These are phyloP conservation scores for Rhizopus microsporus DNA, from an alignment of 371 early-diverging fungal species.

Conservation along the genomic window DNA sequence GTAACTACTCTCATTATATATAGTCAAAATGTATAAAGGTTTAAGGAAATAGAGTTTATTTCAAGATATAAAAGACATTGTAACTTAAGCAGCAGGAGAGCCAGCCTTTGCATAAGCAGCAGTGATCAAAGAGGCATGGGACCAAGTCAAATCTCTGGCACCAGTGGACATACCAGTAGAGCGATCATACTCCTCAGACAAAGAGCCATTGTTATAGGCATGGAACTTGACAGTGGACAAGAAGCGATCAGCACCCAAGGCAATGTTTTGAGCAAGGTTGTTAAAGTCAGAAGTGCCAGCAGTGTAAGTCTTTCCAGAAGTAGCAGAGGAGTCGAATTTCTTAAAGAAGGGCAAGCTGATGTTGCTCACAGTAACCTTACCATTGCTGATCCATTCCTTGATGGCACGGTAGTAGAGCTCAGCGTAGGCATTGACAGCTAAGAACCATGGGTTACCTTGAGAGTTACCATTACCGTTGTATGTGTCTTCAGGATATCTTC, in stretches of 20 bases:
- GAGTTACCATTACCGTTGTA: conserved; percentile 64
- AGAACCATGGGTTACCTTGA: conserved; percentile 76
- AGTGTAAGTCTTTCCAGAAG: conserved; percentile 25
- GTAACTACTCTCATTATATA: too few species aligned
- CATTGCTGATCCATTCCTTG: conserved; percentile 25
- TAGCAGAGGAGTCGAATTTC: conserved; percentile 30
- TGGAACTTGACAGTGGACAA: conserved; percentile 54
- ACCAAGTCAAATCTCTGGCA: conserved; percentile 73
- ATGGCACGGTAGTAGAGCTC: conserved; percentile 67
- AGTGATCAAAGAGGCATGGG: conserved; percentile 59
- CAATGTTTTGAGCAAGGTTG: conserved; percentile 31
- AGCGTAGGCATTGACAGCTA: conserved; percentile 63
- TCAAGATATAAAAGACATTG: too few species aligned
- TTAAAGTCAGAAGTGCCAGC: conserved; percentile 22
- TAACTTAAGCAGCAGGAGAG: conserved; percentile 18
- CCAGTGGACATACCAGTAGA: conserved; percentile 51
- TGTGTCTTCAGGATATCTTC: conserved; percentile 74
- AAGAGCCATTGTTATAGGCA: conserved; percentile 40
- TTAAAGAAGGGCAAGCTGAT: conserved; percentile 36
- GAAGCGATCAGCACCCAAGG: conserved; percentile 52
- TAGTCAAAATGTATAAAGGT: too few species aligned
- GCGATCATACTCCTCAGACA: conserved; percentile 62
- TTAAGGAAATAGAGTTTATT: too few species aligned
- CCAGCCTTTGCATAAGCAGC: conserved; percentile 37
- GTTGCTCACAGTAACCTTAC: conserved; percentile 33